Base-by-base conservation (phyloP, 2,329 filamentous ascomycete genomes). In the Calycina herbarum region DNA sequence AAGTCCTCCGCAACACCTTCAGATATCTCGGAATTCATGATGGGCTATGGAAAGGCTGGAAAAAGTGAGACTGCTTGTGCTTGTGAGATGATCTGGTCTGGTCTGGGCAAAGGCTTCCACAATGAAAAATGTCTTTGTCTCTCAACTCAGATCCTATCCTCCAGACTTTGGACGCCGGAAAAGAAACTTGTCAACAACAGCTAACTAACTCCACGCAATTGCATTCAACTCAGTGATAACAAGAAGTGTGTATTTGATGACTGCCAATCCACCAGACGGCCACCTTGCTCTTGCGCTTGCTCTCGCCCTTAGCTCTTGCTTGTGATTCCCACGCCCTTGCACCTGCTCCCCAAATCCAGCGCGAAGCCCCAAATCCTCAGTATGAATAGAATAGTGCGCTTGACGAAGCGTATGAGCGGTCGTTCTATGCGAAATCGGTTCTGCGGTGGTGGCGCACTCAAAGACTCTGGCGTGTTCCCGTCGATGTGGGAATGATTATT, bases 1-100 rank as follows among this genome's bases (percentile, higher is more conserved):
- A 97, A 99, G 81, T 98, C 95, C 79, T 94, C 91, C 69, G 94
- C 94, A 73, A 99, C 92, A 80, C 96, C 93, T 77, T 92, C 93
- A 69, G 74, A 89, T 65, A 81, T 77, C 71, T 82, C 82, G 71
- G 83, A 82, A 79, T 86, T 87, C 87, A 90, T 90, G 81, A 79
- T 83, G 82, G 80, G 77, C 77, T 69, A 61, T 64, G 51, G 57
- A 66, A 69, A 67, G 66, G 64, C 69, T 63, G 68, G 48, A 70
- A 66, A 27, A 27, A 68, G 40, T 64, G 67, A 62, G 66, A 70
- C 64, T 65, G 67, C 60, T 62, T 61, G 48, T 40, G 57, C 31
- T 70, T 68, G 66, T 65, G 68, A 67, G 66, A 69, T 65, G 65
- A 65, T 68, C 10, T 54, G 48, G 24, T 51, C 8, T 51, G 45